phyloP scores from a whole-genome alignment of 164 flowering plant genomes.

The Magnolia sinica region DNA sequence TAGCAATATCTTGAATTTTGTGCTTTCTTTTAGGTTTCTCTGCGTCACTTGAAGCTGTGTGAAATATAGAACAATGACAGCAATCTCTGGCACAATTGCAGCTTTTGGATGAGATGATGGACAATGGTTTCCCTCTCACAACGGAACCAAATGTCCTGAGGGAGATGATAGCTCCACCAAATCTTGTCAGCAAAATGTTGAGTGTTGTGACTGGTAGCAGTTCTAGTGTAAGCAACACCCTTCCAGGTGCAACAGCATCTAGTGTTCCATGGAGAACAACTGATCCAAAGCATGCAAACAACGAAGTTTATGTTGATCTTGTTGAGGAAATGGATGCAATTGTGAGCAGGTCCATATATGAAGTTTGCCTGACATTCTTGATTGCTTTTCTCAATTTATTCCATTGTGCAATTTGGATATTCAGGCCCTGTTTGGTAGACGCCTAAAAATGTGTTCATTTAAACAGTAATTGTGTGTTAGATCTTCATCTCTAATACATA shows the following conservation, averaged over 20 bases:
- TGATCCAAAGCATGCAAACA: slow-evolving; percentile 66
- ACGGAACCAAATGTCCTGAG: slow-evolving; percentile 90
- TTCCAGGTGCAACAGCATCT: slow-evolving; percentile 86
- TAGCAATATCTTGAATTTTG: neutral
- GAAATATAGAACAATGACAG: slow-evolving; percentile 18
- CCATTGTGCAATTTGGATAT: neutral
- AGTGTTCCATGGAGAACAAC: slow-evolving; percentile 93
- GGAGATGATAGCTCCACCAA: slow-evolving; percentile 98
- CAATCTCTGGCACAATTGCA: slow-evolving; percentile 40
- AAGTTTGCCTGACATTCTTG: slow-evolving; percentile 1
- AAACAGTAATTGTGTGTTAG: too few relatives aligned
- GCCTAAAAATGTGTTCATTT: too few relatives aligned
- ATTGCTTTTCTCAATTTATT: neutral
- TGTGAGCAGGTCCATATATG: slow-evolving; percentile 60
- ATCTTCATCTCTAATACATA: too few relatives aligned
- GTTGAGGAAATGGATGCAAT: slow-evolving; percentile 96
- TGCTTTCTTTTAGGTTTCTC: slow-evolving; percentile 1
- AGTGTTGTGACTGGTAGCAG: slow-evolving; percentile 93
- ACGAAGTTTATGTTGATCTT: slow-evolving; percentile 90
- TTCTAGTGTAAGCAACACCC: slow-evolving; percentile 85
- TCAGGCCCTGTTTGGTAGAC: neutral
- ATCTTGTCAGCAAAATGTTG: slow-evolving; percentile 81
- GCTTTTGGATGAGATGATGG: slow-evolving; percentile 99
- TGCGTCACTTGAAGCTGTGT: slow-evolving; percentile 2
- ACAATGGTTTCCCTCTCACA: slow-evolving; percentile 96